A percentile compares a stretch with the other conserved stretches of the same genome.
phyloP scores from a whole-genome alignment of 208 protist genomes.

The Wallacemonas sp. region DNA sequence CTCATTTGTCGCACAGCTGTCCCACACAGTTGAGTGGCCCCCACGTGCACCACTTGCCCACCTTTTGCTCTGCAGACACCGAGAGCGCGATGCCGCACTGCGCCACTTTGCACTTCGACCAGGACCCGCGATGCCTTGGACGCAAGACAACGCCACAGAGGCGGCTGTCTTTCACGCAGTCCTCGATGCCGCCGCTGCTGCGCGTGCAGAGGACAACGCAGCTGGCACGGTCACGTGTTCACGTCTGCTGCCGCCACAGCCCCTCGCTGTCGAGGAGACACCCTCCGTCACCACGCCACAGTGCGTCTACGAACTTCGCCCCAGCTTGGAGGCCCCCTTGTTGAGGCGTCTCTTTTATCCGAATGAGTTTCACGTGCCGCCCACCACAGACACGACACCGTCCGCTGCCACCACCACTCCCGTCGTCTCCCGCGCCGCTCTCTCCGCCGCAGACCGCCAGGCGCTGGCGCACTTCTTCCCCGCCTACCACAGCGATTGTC shows the following conservation, averaged over 20 bases:
- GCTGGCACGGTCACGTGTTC: too few species aligned
- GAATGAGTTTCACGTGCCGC: conserved; percentile 10
- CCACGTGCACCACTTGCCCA: too few species aligned
- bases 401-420: background rate
- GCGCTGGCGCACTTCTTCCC: conserved; percentile 70
- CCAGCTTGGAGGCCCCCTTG: background rate
- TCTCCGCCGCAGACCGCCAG: conserved; percentile 37
- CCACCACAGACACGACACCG: background rate
- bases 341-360: conserved; percentile 17
- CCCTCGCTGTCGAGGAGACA: background rate
- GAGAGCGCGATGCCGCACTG: too few species aligned
- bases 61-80: too few species aligned
- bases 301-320: background rate
- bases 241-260: background rate
- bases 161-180: too few species aligned
- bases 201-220: too few species aligned
- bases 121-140: too few species aligned
- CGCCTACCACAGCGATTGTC: conserved; percentile 51
- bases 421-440: background rate
- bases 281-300: background rate
- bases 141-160: too few species aligned
- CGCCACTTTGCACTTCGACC: too few species aligned
- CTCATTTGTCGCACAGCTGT: background rate
- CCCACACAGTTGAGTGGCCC: too few species aligned
- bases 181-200: too few species aligned